Percentiles rank a stretch among this genome's conserved stretches.
Evolutionary conservation across 2,329 filamentous ascomycete genomes (phyloP).

Genomic region (Hymenoscyphus repandus): DNA sequence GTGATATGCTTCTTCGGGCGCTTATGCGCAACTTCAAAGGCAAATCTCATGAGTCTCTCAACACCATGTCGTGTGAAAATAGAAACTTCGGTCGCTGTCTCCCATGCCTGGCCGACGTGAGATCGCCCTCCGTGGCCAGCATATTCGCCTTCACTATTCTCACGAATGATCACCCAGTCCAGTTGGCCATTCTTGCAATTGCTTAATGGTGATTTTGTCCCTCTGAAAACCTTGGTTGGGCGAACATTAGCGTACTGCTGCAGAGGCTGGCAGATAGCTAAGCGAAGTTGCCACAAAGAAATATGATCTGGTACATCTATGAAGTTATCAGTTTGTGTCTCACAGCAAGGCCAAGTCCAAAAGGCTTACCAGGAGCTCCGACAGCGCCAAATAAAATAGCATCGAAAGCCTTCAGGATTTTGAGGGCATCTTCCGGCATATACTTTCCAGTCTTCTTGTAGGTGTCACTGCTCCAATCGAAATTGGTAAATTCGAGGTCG

Average conservation of each 20-base stretch:
- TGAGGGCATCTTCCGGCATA: slow-evolving; percentile 52
- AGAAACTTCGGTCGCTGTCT: slow-evolving; percentile 55
- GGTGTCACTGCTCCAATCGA: slow-evolving; percentile 54
- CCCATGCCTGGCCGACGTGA: slow-evolving; percentile 51
- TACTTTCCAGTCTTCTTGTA: slow-evolving; percentile 56
- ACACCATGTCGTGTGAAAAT: slow-evolving; percentile 58
- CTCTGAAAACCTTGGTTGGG: slow-evolving; percentile 53
- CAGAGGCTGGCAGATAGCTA: slow-evolving; percentile 58
- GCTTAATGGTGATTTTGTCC: slow-evolving; percentile 49
- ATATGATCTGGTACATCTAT: slow-evolving; percentile 60
- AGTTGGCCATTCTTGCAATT: slow-evolving; percentile 42
- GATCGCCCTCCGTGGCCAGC: slow-evolving; percentile 46
- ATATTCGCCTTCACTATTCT: slow-evolving; percentile 59
- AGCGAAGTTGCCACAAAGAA: slow-evolving; percentile 58
- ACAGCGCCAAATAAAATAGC: slow-evolving; percentile 58
- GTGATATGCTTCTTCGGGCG: slow-evolving; percentile 55
- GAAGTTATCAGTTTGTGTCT: background rate
- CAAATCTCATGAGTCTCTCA: slow-evolving; percentile 57
- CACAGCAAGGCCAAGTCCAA: background rate
- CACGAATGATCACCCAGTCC: slow-evolving; percentile 62
- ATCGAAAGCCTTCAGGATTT: slow-evolving; percentile 48
- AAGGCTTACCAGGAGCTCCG: slow-evolving; percentile 45
- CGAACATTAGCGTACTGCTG: slow-evolving; percentile 65
- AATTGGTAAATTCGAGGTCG: slow-evolving; percentile 53
- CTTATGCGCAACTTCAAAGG: slow-evolving; percentile 48